Conservation (phyloP, 1,139 yeast genomes). For the Saccharomyces hybrid region DNA sequence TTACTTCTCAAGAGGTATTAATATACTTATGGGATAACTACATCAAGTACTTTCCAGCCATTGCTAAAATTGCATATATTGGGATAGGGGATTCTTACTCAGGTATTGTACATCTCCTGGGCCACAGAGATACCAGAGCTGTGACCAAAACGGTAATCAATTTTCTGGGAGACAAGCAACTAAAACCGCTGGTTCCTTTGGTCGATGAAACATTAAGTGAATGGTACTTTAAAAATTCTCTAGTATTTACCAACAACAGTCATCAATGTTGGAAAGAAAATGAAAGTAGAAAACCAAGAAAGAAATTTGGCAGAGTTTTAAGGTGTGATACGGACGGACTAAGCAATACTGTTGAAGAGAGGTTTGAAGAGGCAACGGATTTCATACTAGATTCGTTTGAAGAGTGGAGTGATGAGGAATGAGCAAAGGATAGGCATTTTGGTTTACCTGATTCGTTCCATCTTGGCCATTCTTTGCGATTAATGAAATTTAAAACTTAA, state of each 20-base stretch:
- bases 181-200: conserved; percentile 74
- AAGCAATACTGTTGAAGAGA: conserved; percentile 69
- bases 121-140: conserved; percentile 63
- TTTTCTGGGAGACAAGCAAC: conserved; percentile 55
- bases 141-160: conserved; percentile 70
- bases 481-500: not conserved
- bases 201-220: conserved; percentile 79
- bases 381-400: conserved; percentile 68
- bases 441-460: not conserved
- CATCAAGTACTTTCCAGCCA: conserved; percentile 59
- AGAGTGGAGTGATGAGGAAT: conserved; percentile 34
- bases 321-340: conserved; percentile 66
- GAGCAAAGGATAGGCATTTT: not conserved
- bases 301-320: conserved; percentile 84
- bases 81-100: conserved; percentile 90
- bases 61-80: conserved; percentile 65
- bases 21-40: conserved; percentile 89
- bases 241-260: conserved; percentile 65
- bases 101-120: conserved; percentile 78
- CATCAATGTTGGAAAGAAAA: conserved; percentile 73
- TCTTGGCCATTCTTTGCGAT: not conserved
- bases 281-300: conserved; percentile 67
- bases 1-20: conserved; percentile 68
- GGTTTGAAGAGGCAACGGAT: conserved; percentile 80
- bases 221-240: conserved; percentile 85